Base-by-base conservation (phyloP, 345 rosid species). In the Corymbia maculata region DNA sequence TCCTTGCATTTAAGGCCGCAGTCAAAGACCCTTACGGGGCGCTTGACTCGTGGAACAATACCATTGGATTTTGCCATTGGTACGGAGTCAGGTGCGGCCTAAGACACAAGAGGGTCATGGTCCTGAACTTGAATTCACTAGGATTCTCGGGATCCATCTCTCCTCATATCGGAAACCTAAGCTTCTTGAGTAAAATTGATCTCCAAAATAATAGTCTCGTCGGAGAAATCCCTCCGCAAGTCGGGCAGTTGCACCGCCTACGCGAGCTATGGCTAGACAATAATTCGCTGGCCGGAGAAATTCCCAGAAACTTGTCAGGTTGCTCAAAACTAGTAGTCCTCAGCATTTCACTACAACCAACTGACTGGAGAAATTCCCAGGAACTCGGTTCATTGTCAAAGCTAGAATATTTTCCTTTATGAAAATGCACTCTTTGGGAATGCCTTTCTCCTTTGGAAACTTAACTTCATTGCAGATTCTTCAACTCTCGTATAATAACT, bases 21-120 rank as follows among this genome's bases (percentile, higher is more conserved):
- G 2, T 86, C 61, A 59, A 86, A 0, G 61, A 87, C 88, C 59
- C 85, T 64, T 47, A 44, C 0, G 2, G 13, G 32, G 24, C 9
- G 42, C 42, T 87, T 42, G 85, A 10, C 26, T 87, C 85, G 0
- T 87, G 88, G 85, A 87, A 87, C 22, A 26, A 68, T 15, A 44
- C 88, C 88, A 32, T 50, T 52, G 82, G 36, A 19, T 87, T 87
- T 45, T 87, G 85, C 47, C 88, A n/a, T 28, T 87, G 88, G 88
- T 15, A 5, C 0, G 88, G 88, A 6, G 61, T 87, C 52, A 87
- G 49, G 0, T 87, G 88, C 6, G 8, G 61, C 16, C 85, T 0
- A 15, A 47, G 61, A 15, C 61, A 87, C 85, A 85, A 2, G 4
- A 64, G 88, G 44, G 88, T 87, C 44, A 87, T 59, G 0, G 0